Base-by-base conservation (phyloP, 805 yeast genomes). In the Myxozyma neotropica region DNA sequence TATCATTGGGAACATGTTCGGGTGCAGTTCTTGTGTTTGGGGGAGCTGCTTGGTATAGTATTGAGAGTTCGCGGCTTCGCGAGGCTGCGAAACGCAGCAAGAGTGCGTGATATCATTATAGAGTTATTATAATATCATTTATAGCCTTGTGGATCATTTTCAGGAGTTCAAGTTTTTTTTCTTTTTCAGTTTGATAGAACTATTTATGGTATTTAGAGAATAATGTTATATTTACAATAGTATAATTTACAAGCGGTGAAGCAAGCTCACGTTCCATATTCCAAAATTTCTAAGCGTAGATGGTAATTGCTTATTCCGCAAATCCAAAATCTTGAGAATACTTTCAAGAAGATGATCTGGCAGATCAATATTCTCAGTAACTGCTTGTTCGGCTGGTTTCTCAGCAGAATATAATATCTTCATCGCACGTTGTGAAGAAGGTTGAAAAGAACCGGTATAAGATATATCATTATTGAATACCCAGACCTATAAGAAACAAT, bases 1-100 rank as follows among this genome's bases (percentile, higher is more conserved):
- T 86, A 53, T 52, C 71, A 68, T 73, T 31, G 5, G 63, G 24
- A 64, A 77, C 45, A 80, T 79, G 53, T 68, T 72, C 76, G 3
- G 91, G 91, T 1, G 78, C 83, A 1, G 61, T 66, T 0, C 53
- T 80, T 43, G 88, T 86, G 15, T 79, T 85, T 55, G 53, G 67
- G 0, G 90, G 91, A 0, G 84, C 88, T 0, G 64, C 78, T 4
- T 58, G 81, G 48, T 85, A 85, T 69, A 66, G 61, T 24, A 48
- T 54, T 24, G 69, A 63, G 33, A 61, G 58, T 35, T 59, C 66
- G 24, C 46, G 58, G 8, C 33, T 59, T 0, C 47, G 63, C 15
- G 60, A 59, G 42, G 40, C 44, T 19, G 51, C 47, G 36, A 52
- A 55, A 55, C 33, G n/a, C n/a, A 33, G 29, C 21, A 53, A 59